Conservation (phyloP, 345 rosid genomes). For the Kernera saxatilis region DNA sequence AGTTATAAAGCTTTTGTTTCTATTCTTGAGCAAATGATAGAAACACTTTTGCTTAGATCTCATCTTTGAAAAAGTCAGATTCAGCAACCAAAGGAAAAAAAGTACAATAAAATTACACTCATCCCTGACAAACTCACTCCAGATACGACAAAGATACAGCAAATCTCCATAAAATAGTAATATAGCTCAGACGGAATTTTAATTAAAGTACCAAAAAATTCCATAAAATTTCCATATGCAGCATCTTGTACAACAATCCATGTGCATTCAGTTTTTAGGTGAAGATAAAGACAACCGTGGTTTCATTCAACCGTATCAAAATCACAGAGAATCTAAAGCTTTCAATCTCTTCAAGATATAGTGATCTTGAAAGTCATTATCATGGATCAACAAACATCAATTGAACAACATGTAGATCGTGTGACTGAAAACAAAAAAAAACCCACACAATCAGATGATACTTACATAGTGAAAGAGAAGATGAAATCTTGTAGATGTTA, state of each 20-base stretch:
- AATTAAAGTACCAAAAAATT: conserved; percentile 1
- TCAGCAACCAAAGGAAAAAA: background rate
- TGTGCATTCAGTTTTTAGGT: conserved; percentile 22
- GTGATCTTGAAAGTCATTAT: background rate
- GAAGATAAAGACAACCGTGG: background rate
- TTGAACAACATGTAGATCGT: background rate
- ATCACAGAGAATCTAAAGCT: background rate
- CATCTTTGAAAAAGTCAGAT: conserved; percentile 25
- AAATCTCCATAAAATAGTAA: conserved; percentile 22
- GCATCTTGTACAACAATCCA: conserved; percentile 21
- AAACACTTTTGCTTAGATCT: conserved; percentile 18
- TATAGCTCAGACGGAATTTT: conserved; percentile 1
- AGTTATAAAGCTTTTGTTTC: background rate
- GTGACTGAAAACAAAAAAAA: background rate
- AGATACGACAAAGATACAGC: conserved; percentile 31
- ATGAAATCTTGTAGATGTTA: conserved; percentile 83
- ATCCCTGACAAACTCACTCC: conserved; percentile 17
- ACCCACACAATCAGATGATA: background rate
- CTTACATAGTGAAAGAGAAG: conserved; percentile 89
- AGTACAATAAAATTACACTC: conserved; percentile 14
- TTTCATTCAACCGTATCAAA: background rate
- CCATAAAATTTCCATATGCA: conserved; percentile 6
- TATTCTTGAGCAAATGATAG: background rate
- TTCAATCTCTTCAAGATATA: background rate
- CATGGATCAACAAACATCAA: background rate